A percentile compares a stretch with the other conserved stretches of the same genome.
These are phyloP conservation scores for Pseudoperonospora humuli DNA, from an alignment of 352 stramenopile genomes.

Conservation along the genomic window DNA sequence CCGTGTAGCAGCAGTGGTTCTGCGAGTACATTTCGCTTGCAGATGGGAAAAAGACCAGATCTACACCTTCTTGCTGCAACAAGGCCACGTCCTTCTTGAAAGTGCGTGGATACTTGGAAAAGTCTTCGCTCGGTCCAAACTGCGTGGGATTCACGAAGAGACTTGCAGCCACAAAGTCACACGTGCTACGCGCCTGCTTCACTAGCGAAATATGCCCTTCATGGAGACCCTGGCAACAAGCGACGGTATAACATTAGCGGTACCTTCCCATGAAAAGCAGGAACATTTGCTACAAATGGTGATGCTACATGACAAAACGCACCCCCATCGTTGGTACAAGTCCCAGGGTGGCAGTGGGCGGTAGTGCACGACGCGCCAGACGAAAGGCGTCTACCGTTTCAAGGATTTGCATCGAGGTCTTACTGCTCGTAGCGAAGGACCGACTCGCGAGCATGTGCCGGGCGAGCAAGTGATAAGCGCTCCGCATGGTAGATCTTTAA, in stretches of 20 bases:
- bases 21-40: slow-evolving; percentile 84
- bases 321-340: slow-evolving; percentile 99
- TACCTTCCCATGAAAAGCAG: background rate
- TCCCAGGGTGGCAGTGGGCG: slow-evolving; percentile 69
- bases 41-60: slow-evolving; percentile 85
- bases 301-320: slow-evolving; percentile 1
- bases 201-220: slow-evolving; percentile 91
- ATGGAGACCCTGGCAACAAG: slow-evolving; percentile 84
- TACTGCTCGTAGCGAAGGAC: slow-evolving; percentile 9
- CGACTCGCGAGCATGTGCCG: slow-evolving; percentile 8
- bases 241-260: background rate
- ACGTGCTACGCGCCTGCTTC: slow-evolving; percentile 78
- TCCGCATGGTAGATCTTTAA: slow-evolving; percentile 12
- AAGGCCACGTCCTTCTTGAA: slow-evolving; percentile 90
- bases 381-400: slow-evolving; percentile 50
- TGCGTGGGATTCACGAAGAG: slow-evolving; percentile 99
- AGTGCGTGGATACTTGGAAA: slow-evolving; percentile 96
- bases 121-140: slow-evolving; percentile 97
- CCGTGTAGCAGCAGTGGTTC: slow-evolving; percentile 86
- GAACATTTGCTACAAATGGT: background rate
- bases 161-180: slow-evolving; percentile 92
- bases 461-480: slow-evolving; percentile 7
- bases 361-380: slow-evolving; percentile 34
- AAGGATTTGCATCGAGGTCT: slow-evolving; percentile 37
- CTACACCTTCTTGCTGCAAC: slow-evolving; percentile 81